Evolutionary conservation across 768 basidiomycete species (phyloP).

Genomic region (Boletus rubescentipes): DNA sequence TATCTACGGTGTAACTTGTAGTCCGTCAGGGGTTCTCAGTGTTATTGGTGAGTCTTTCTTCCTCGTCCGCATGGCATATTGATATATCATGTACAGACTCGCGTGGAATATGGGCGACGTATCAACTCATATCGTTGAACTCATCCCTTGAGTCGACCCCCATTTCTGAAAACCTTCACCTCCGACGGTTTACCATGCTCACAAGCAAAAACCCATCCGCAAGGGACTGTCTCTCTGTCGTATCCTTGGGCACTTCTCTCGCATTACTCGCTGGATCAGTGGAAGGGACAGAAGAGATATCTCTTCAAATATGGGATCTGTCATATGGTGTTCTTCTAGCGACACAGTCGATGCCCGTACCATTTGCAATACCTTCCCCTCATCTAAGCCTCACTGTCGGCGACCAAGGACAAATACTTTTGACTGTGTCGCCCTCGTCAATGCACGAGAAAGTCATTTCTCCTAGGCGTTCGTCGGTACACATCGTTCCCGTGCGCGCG

Average conservation of each 20-base stretch:
- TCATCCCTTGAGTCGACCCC: conserved; percentile 26
- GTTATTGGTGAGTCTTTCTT: conserved; percentile 44
- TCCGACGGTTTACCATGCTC: conserved; percentile 20
- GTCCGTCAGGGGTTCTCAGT: conserved; percentile 47
- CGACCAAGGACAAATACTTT: conserved; percentile 47
- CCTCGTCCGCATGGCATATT: neutral
- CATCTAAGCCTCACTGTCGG: conserved; percentile 34
- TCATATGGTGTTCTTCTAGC: conserved; percentile 66
- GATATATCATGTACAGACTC: conserved; percentile 34
- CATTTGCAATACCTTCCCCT: conserved; percentile 39
- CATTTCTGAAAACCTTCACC: conserved; percentile 20
- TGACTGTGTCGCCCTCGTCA: conserved; percentile 45
- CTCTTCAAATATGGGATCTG: conserved; percentile 66
- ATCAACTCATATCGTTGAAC: conserved; percentile 31
- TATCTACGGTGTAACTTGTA: conserved; percentile 30
- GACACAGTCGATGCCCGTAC: conserved; percentile 49
- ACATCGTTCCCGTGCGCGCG: conserved; percentile 57
- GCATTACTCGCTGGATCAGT: conserved; percentile 52
- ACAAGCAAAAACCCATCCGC: conserved; percentile 5
- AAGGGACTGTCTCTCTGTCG: conserved; percentile 33
- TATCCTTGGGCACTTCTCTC: conserved; percentile 57
- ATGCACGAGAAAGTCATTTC: neutral
- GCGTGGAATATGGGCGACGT: conserved; percentile 43
- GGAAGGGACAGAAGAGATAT: conserved; percentile 39
- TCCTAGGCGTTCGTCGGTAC: conserved; percentile 48